Base-by-base conservation (phyloP, 2,329 filamentous ascomycete species). In the Neocucurbitaria cava region DNA sequence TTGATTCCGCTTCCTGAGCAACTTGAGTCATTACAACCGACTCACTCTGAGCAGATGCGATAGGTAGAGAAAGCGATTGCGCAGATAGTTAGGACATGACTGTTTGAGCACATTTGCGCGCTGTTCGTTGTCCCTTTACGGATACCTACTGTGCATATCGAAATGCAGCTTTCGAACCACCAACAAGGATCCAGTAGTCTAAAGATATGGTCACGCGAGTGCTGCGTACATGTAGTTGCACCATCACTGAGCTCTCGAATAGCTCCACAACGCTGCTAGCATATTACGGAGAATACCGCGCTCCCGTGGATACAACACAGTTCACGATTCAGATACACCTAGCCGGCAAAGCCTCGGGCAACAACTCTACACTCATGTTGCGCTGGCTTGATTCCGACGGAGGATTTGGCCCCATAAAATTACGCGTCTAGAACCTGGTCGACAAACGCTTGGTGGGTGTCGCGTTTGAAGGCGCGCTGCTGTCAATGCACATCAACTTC, bases 241-340 rank as follows among this genome's bases (percentile, higher is more conserved):
- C 52, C 30, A 41, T 49, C 40, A 55, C 46, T 24, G n/a, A 31
- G 36, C 23, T 28, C 40, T 33, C 36, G 36, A 35, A 8, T 17
- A 8, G 43, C 15, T 20, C 43, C 43, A 24, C 40, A 43, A 30
- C 18, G n/a, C 23, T 17, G 40, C 40, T 23, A n/a, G 40, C 15
- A 26, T 33, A 56, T 31, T 43, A 52, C n/a, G 57, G 52, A 46
- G 11, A 11, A 56, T 49, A 59, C 50, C 56, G 59, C 38, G 20
- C 31, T 20, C 9, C 13, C 11, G 33, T 45, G 5, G 41, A 50
- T 39, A 41, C 46, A 49, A 55, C 50, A 49, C 43, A 18, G 57
- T 52, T 59, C 52, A 64, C 55, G 49, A 51, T 52, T 49, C 48
- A 46, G 42, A 55, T 15, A n/a, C 35, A 48, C 54, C 58, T 21